Base-by-base conservation (phyloP, 441 rosid species). In the Capsella rubella region DNA sequence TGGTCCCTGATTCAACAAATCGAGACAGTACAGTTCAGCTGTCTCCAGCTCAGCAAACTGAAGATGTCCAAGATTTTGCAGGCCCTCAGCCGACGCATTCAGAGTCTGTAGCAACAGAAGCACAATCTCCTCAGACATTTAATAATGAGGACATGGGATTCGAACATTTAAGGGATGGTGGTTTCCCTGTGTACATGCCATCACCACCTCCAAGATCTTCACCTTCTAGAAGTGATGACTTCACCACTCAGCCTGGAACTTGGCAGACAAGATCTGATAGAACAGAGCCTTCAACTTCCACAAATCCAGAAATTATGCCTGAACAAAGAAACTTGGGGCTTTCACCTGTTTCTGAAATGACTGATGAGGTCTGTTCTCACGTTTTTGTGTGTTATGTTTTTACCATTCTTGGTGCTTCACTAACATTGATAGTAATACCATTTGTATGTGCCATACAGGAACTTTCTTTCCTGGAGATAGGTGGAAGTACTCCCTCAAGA, bases 381-480 rank as follows among this genome's bases (percentile, higher is more conserved):
- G 32, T 64, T 59, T 37, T 40, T 2, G 0, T 8, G 8, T 49
- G 28, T 68, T 63, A 69, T 57, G 42, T 29, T 9, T 53, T 32
- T 11, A 58, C 37, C 64, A 16, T 39, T 68, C 45, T 12, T 73
- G 37, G 15, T 49, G 46, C 16, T 58, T 58, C 7, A 11, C 47
- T 58, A n/a, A 56, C 43, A 32, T 7, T 63, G 66, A 56, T 34
- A 60, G 13, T 18, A 51, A 67, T 3, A 28, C 39, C 37, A 27
- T 73, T 56, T 65, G 32, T 2, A 0, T 65, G 65, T 56, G 72
- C 10, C 49, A 42, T 73, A 79, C 65, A 92, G 99, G 99, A 87
- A 50, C 97, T 90, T 72, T 59, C 29, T 76, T 92, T 92, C 75
- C 82, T 90, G 74, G 97, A 89, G 70, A 84, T 82, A 40, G 93